phyloP scores from a whole-genome alignment of 176 grass and related monocot genomes.

The Pharus latifolius region DNA sequence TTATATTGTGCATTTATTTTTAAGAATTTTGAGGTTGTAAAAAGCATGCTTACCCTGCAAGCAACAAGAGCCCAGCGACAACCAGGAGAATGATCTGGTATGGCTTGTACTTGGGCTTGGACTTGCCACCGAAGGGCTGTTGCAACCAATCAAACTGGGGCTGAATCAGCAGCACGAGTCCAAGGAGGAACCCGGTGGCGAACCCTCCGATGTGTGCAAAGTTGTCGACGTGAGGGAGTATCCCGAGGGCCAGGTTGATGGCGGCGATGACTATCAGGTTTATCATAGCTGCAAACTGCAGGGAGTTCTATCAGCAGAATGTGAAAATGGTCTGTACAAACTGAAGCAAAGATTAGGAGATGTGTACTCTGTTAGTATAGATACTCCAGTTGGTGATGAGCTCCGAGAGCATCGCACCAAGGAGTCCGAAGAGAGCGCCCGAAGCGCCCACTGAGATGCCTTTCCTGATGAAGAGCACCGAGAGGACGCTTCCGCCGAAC shows the following conservation, averaged over 20 bases:
- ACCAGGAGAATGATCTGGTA: constrained; percentile 53
- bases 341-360: neutral
- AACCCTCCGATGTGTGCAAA: constrained; percentile 87
- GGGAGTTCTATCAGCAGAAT: neutral
- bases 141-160: constrained; percentile 62
- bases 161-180: constrained; percentile 60
- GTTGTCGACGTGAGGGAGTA: constrained; percentile 76
- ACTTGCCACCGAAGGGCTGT: constrained; percentile 12
- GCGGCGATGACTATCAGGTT: constrained; percentile 66
- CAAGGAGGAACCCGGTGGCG: constrained; percentile 56
- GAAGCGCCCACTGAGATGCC: constrained; percentile 74
- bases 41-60: constrained; percentile 43
- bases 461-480: constrained; percentile 68
- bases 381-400: constrained; percentile 86
- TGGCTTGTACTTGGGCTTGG: constrained; percentile 41
- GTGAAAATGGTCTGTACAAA: neutral
- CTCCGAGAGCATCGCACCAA: constrained; percentile 76
- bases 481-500: constrained; percentile 73
- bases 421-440: constrained; percentile 83
- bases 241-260: constrained; percentile 67
- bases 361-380: constrained; percentile 56
- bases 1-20: too few relatives aligned
- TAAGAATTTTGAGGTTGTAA: neutral
- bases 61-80: constrained; percentile 26
- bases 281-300: constrained; percentile 41